These are phyloP conservation scores for Marasmius tenuissimus DNA, from an alignment of 1,284 basidiomycete species.

Conservation along the genomic window DNA sequence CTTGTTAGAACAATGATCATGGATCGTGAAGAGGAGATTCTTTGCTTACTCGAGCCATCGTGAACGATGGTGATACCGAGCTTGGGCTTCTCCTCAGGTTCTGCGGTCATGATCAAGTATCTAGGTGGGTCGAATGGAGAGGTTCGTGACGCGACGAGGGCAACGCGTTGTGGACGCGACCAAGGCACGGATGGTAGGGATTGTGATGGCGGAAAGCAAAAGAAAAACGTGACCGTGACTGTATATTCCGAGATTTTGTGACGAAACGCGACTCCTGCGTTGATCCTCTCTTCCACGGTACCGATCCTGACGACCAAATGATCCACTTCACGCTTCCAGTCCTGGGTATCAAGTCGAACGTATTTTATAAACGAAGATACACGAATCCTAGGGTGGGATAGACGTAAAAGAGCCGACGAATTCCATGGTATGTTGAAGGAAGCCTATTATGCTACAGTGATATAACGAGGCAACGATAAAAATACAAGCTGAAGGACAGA, in stretches of 20 bases:
- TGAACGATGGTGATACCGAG: slow-evolving; percentile 55
- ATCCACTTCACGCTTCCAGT: too few relatives aligned
- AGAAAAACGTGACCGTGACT: background rate
- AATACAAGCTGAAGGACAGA: too few relatives aligned
- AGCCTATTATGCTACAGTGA: too few relatives aligned
- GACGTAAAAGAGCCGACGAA: too few relatives aligned
- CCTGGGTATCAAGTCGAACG: too few relatives aligned
- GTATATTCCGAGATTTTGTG: background rate
- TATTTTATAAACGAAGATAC: too few relatives aligned
- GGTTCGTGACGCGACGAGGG: background rate
- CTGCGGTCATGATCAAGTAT: slow-evolving; percentile 45
- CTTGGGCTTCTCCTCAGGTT: slow-evolving; percentile 68
- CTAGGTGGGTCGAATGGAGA: background rate
- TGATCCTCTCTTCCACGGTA: too few relatives aligned
- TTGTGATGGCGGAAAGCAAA: background rate
- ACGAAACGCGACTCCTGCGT: background rate
- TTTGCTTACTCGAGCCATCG: slow-evolving; percentile 44
- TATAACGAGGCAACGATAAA: too few relatives aligned
- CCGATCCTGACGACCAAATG: too few relatives aligned
- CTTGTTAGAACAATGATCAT: slow-evolving; percentile 21
- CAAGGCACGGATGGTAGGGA: background rate
- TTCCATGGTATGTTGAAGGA: too few relatives aligned
- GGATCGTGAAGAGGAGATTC: background rate
- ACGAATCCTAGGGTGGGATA: too few relatives aligned
- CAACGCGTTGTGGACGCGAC: slow-evolving; percentile 1